Conservation (phyloP, 805 yeast genomes). For the baker's yeast (Saccharomyces cerevisiae) region DNA sequence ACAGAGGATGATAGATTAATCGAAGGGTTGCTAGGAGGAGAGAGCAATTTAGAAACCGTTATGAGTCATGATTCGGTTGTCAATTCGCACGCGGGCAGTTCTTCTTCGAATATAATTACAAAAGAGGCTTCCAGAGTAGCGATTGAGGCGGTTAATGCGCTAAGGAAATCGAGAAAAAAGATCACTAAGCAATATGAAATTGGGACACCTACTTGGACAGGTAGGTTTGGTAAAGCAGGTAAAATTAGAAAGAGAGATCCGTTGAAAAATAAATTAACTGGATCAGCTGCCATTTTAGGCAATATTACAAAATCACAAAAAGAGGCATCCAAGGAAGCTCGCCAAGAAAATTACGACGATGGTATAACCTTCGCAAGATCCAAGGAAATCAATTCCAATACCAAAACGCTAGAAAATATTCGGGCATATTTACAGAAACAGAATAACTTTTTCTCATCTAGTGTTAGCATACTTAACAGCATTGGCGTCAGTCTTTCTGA, state of each 20-base stretch:
- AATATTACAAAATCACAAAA: conserved; percentile 16
- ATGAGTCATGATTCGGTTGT: conserved; percentile 73
- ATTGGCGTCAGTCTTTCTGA: conserved; percentile 35
- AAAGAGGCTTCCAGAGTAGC: conserved; percentile 54
- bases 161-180: conserved; percentile 45
- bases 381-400: background rate
- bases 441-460: conserved; percentile 37
- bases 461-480: conserved; percentile 40
- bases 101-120: conserved; percentile 36
- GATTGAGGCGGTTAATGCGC: conserved; percentile 43
- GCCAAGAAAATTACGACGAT: conserved; percentile 2
- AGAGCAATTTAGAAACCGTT: conserved; percentile 60
- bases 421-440: conserved; percentile 32
- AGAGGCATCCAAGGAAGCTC: conserved; percentile 6
- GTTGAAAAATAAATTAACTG: conserved; percentile 3
- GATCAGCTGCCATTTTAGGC: conserved; percentile 21
- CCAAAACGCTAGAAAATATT: conserved; percentile 22
- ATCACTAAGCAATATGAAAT: conserved; percentile 36
- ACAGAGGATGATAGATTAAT: conserved; percentile 58
- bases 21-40: conserved; percentile 63
- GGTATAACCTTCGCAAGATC: background rate
- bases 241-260: conserved; percentile 29
- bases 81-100: conserved; percentile 35
- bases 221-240: conserved; percentile 82
- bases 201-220: conserved; percentile 96